phyloP scores from a whole-genome alignment of 345 rosid genomes.

The Arabis hirsuta region DNA sequence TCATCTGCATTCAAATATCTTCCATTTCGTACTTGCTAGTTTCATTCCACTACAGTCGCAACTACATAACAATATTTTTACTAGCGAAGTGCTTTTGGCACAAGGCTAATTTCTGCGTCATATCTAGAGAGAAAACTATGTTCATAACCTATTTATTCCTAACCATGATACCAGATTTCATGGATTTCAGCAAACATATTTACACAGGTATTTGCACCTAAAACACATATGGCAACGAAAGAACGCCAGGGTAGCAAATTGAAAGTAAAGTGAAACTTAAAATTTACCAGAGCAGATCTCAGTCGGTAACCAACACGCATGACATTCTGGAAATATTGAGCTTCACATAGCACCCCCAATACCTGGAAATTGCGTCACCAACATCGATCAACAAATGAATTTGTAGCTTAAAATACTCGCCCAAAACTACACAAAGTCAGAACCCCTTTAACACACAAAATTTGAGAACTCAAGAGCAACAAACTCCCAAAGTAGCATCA shows the following conservation, averaged over 20 bases:
- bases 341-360: constrained; percentile 88
- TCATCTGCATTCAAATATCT: neutral
- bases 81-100: constrained; percentile 17
- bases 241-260: constrained; percentile 15
- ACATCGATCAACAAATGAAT: constrained; percentile 19
- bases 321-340: constrained; percentile 98
- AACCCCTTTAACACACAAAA: neutral
- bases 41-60: constrained; percentile 6
- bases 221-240: constrained; percentile 13
- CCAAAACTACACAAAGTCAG: constrained; percentile 9
- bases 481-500: constrained; percentile 15
- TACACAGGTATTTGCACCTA: constrained; percentile 1
- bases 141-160: constrained; percentile 19
- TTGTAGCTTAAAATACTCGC: neutral
- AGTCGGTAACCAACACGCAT: constrained; percentile 98
- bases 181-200: constrained; percentile 8
- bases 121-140: neutral
- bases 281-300: constrained; percentile 87
- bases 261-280: constrained; percentile 22
- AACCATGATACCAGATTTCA: constrained; percentile 12
- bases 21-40: constrained; percentile 13
- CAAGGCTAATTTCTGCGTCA: constrained; percentile 21
- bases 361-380: constrained; percentile 56
- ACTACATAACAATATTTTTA: constrained; percentile 10
- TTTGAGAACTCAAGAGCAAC: neutral